phyloP scores from a whole-genome alignment of 2,329 filamentous ascomycete genomes.

The Colletotrichum tanaceti region DNA sequence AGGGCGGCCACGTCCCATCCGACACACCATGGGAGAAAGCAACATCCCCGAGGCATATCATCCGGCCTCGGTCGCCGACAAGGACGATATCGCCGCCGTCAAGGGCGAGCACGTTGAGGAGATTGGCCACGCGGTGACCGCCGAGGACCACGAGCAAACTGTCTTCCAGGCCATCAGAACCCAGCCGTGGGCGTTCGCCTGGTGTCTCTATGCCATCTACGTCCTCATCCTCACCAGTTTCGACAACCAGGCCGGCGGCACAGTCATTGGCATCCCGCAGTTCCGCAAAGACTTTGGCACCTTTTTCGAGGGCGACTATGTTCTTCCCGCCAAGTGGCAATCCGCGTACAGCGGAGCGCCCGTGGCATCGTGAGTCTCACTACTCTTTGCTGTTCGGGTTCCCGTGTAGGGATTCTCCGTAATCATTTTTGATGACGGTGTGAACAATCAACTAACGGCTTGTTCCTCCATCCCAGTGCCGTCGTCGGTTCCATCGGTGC shows the following conservation, averaged over 20 bases:
- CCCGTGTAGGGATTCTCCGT: too few relatives aligned
- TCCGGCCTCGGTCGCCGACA: constrained; percentile 19
- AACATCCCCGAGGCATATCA: constrained; percentile 23
- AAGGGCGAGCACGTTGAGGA: constrained; percentile 35
- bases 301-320: constrained; percentile 51
- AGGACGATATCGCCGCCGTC: constrained; percentile 33
- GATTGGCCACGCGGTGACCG: constrained; percentile 25
- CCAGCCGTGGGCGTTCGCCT: constrained; percentile 47
- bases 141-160: constrained; percentile 29
- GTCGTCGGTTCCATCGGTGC: constrained; percentile 36
- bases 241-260: constrained; percentile 56
- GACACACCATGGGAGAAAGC: constrained; percentile 10
- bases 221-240: constrained; percentile 54
- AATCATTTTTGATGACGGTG: too few relatives aligned
- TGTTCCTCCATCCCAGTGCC: constrained; percentile 26
- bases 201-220: constrained; percentile 56
- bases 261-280: constrained; percentile 55
- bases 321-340: constrained; percentile 58
- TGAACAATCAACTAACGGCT: background rate
- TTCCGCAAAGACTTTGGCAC: constrained; percentile 59
- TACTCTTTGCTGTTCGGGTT: too few relatives aligned
- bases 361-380: constrained; percentile 49
- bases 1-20: background rate
- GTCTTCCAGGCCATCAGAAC: constrained; percentile 44
- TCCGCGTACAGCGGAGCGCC: constrained; percentile 56